phyloP scores from a whole-genome alignment of 768 basidiomycete species.

The Lyophyllum atratum region DNA sequence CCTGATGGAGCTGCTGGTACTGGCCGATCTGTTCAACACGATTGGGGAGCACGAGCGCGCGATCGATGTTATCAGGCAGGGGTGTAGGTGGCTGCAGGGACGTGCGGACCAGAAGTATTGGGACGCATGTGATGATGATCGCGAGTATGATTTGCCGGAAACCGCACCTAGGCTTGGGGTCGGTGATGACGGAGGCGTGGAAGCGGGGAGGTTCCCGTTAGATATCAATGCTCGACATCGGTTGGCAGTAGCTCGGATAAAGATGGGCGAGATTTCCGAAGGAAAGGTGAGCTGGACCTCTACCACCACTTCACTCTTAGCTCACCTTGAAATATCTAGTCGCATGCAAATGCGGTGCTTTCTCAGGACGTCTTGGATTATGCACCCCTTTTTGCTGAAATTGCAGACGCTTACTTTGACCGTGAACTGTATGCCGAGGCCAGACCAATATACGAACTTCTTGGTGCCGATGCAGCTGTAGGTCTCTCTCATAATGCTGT shows the following conservation, averaged over 20 bases:
- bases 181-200: constrained; percentile 46
- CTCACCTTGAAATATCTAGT: constrained; percentile 38
- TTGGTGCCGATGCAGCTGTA: constrained; percentile 76
- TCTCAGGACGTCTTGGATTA: constrained; percentile 76
- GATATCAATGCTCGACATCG: constrained; percentile 83
- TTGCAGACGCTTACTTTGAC: constrained; percentile 85
- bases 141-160: constrained; percentile 74
- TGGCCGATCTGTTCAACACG: constrained; percentile 83
- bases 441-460: constrained; percentile 73
- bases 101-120: constrained; percentile 71
- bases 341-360: constrained; percentile 75
- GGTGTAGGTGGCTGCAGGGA: constrained; percentile 92
- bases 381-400: constrained; percentile 75
- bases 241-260: constrained; percentile 80
- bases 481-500: constrained; percentile 20
- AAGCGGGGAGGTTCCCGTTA: constrained; percentile 59
- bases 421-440: constrained; percentile 78
- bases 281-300: constrained; percentile 62
- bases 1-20: constrained; percentile 72
- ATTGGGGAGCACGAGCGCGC: constrained; percentile 69
- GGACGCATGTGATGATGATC: constrained; percentile 83
- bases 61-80: constrained; percentile 67
- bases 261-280: constrained; percentile 77
- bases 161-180: constrained; percentile 23
- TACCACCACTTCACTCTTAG: not conserved